A percentile compares a stretch with the other conserved stretches of the same genome.
phyloP scores from a whole-genome alignment of 2,329 filamentous ascomycete genomes.

The Tolypocladium album region DNA sequence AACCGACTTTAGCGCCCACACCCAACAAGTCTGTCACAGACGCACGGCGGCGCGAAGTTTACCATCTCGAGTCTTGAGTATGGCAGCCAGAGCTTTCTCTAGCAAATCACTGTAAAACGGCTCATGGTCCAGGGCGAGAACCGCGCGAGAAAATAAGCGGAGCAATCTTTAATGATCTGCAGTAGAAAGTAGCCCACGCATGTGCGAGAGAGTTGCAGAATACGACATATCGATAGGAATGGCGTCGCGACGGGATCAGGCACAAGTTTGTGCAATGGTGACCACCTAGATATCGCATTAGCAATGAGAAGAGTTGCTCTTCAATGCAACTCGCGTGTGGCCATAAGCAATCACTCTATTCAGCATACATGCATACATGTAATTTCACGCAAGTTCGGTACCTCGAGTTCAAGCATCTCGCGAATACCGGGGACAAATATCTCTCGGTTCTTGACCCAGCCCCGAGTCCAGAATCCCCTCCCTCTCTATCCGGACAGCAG shows the following conservation, averaged over 20 bases:
- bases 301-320: no score
- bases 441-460: neutral
- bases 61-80: neutral
- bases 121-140: neutral
- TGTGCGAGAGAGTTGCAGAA: neutral
- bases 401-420: neutral
- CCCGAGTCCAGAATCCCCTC: neutral
- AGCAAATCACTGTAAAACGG: neutral
- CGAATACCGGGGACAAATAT: neutral
- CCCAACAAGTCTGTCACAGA: neutral
- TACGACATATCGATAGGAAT: neutral
- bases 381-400: neutral
- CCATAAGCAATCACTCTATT: neutral
- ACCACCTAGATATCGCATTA: neutral
- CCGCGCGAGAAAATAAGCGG: neutral
- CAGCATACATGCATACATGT: no score
- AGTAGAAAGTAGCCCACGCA: neutral
- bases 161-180: neutral
- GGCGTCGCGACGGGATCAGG: neutral
- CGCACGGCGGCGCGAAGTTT: neutral
- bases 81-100: neutral
- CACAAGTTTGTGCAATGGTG: neutral
- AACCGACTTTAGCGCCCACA: no score
- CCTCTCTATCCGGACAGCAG: neutral
- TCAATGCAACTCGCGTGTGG: neutral